Percentiles rank a stretch among this genome's conserved stretches.
Conservation (phyloP, 306 rosid species). For the Vachellia pachyceras region DNA sequence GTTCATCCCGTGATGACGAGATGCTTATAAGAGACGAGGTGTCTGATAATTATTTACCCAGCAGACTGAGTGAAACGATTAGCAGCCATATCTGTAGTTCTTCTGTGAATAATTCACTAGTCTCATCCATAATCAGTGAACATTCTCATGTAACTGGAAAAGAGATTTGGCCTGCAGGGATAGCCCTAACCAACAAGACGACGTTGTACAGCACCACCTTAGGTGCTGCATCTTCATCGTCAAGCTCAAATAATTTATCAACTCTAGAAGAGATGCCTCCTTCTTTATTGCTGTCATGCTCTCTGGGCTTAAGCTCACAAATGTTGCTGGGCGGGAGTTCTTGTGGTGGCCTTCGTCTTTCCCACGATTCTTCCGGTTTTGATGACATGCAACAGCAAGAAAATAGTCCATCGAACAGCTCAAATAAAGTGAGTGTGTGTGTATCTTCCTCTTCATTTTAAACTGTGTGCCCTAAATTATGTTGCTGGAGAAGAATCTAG, state of each 20-base stretch:
- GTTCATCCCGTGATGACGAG: constrained; percentile 16
- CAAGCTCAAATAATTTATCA: constrained; percentile 22
- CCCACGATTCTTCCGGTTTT: constrained; percentile 36
- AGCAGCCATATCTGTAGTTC: background rate
- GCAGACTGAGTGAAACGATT: background rate
- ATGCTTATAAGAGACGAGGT: constrained; percentile 31
- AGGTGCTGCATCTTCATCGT: constrained; percentile 34
- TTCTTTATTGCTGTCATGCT: constrained; percentile 46
- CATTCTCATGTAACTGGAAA: constrained; percentile 17
- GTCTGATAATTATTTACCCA: constrained; percentile 23
- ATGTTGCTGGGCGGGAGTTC: constrained; percentile 27
- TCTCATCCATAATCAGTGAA: background rate
- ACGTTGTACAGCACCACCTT: constrained; percentile 26
- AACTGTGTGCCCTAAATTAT: background rate
- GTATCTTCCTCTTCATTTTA: background rate
- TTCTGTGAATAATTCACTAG: constrained; percentile 14
- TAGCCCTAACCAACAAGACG: constrained; percentile 30
- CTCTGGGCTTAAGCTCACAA: constrained; percentile 48
- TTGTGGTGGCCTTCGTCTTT: constrained; percentile 1
- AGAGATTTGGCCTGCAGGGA: constrained; percentile 30
- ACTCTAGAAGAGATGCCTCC: constrained; percentile 31
- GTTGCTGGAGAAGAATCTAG: background rate
- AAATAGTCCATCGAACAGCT: constrained; percentile 57
- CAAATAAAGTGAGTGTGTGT: constrained; percentile 43
- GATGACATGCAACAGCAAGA: constrained; percentile 38